Evolutionary conservation across 2,329 filamentous ascomycete species (phyloP).

Genomic region (Penicillium thymicola): DNA sequence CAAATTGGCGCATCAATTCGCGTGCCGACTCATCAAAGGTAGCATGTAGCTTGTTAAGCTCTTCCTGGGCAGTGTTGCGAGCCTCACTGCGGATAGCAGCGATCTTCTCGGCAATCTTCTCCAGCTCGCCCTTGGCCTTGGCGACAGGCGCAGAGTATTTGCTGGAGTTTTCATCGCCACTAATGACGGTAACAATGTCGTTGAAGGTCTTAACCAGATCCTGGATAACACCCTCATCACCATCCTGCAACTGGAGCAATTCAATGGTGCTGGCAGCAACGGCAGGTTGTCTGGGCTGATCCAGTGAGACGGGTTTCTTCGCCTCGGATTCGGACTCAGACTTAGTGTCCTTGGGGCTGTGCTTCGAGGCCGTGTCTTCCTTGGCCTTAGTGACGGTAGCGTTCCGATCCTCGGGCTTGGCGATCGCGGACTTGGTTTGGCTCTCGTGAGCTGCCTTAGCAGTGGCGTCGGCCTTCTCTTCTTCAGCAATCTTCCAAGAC

Average conservation of each 20-base stretch:
- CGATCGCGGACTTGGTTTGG: constrained; percentile 25
- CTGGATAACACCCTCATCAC: constrained; percentile 82
- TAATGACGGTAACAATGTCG: constrained; percentile 89
- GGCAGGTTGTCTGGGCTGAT: constrained; percentile 39
- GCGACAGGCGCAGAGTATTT: constrained; percentile 75
- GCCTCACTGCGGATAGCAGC: constrained; percentile 66
- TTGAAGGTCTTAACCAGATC: constrained; percentile 94
- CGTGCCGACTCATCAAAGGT: constrained; percentile 85
- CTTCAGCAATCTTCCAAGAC: constrained; percentile 71
- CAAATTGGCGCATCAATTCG: constrained; percentile 83
- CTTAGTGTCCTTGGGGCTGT: constrained; percentile 23
- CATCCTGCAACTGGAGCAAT: constrained; percentile 69
- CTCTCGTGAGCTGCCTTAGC: constrained; percentile 45
- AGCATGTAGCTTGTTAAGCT: constrained; percentile 67
- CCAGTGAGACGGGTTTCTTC: constrained; percentile 30
- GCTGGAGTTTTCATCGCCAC: constrained; percentile 73
- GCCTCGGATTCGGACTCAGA: constrained; percentile 14
- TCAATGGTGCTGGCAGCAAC: constrained; percentile 66
- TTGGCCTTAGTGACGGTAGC: constrained; percentile 32
- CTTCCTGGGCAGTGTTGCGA: constrained; percentile 67
- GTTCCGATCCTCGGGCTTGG: constrained; percentile 29
- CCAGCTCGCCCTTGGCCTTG: constrained; percentile 81
- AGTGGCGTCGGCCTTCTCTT: constrained; percentile 58
- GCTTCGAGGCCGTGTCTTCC: constrained; percentile 27
- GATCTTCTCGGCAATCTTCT: constrained; percentile 76